A percentile compares a stretch with the other conserved stretches of the same genome.
phyloP scores from a whole-genome alignment of 2,329 filamentous ascomycete species.

The Triangularia setosa region DNA sequence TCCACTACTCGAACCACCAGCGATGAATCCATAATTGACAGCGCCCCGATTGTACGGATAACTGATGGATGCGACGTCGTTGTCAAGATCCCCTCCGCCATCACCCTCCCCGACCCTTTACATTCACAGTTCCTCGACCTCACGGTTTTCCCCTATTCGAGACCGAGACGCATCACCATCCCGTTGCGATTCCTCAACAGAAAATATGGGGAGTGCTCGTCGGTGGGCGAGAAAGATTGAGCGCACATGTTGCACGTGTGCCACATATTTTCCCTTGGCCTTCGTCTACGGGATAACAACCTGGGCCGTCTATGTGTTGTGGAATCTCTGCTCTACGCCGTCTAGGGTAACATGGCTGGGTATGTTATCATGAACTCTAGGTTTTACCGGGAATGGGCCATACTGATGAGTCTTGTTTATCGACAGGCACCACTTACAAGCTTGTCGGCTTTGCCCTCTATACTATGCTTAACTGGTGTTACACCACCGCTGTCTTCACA shows the following conservation, averaged over 20 bases:
- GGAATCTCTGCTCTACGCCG: conserved; percentile 62
- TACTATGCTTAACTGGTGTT: conserved; percentile 77
- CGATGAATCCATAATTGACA: conserved; percentile 9
- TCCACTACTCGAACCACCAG: background rate
- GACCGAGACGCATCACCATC: background rate
- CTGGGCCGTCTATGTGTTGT: conserved; percentile 88
- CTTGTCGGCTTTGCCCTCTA: conserved; percentile 68
- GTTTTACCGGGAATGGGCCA: background rate
- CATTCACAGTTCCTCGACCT: conserved; percentile 5
- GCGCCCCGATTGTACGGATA: background rate
- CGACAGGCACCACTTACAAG: conserved; percentile 52
- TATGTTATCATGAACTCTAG: conserved; percentile 33
- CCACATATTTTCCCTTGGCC: conserved; percentile 78
- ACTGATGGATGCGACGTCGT: conserved; percentile 25
- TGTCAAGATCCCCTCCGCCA: conserved; percentile 4
- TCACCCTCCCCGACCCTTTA: conserved; percentile 1
- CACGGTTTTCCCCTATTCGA: conserved; percentile 30
- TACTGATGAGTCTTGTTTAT: background rate
- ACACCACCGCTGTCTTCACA: conserved; percentile 91
- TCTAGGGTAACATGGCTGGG: conserved; percentile 55
- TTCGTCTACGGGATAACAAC: conserved; percentile 90
- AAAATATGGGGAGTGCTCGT: conserved; percentile 45
- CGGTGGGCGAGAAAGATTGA: conserved; percentile 69
- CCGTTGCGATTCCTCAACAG: conserved; percentile 32
- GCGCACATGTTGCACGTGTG: conserved; percentile 74